Percentiles rank a stretch among this genome's conserved stretches.
These are phyloP conservation scores for Coemansia sp. DNA, from an alignment of 371 early-diverging fungal species.

Conservation along the genomic window DNA sequence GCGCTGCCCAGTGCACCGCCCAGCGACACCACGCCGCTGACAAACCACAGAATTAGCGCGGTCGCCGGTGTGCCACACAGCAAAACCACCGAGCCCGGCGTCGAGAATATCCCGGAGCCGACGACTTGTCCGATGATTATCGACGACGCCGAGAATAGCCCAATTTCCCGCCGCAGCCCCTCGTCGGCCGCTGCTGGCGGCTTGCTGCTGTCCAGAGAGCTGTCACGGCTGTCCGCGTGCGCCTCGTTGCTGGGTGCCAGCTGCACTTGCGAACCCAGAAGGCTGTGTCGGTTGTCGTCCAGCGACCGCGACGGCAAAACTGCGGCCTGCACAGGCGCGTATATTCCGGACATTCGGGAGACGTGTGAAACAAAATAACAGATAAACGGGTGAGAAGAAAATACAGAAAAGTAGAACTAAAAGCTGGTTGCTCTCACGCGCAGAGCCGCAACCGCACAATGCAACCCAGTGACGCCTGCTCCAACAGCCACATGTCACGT, in stretches of 20 bases:
- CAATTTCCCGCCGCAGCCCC: slow-evolving; percentile 42
- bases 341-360: slow-evolving; percentile 14
- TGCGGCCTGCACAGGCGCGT: slow-evolving; percentile 26
- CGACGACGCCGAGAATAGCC: slow-evolving; percentile 57
- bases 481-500: background rate
- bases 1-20: slow-evolving; percentile 73
- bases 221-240: background rate
- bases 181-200: slow-evolving; percentile 18
- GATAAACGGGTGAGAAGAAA: background rate
- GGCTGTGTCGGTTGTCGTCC: slow-evolving; percentile 7
- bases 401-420: too few relatives aligned
- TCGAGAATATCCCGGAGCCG: slow-evolving; percentile 83
- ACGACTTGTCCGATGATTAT: slow-evolving; percentile 74
- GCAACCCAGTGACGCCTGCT: too few relatives aligned
- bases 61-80: slow-evolving; percentile 67
- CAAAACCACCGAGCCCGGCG: slow-evolving; percentile 70
- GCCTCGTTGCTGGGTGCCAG: background rate
- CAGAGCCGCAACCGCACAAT: too few relatives aligned
- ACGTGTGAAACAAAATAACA: background rate
- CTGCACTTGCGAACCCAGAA: background rate
- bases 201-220: background rate
- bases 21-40: slow-evolving; percentile 70
- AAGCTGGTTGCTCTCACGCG: too few relatives aligned
- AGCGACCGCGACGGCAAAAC: slow-evolving; percentile 6
- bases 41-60: slow-evolving; percentile 72